Evolutionary conservation across 352 stramenopile genomes (phyloP), one percentile per base, ranked within the genome.

Genomic region (Thraustochytrium sp.): DNA sequence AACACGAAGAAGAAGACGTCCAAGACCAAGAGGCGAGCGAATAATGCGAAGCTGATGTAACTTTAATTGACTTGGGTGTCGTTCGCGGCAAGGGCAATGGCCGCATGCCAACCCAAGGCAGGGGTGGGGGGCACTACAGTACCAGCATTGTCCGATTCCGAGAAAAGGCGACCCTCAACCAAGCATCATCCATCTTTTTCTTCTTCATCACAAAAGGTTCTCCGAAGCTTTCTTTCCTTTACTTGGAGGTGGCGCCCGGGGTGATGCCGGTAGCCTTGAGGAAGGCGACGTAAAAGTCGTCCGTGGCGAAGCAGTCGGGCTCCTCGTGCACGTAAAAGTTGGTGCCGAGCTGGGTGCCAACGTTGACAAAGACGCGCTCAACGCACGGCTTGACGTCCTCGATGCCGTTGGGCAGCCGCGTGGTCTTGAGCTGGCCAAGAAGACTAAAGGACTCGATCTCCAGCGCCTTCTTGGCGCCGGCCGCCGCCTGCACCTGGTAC

Each of bases 301-400:
- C 53, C 5, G 31, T 51, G 42, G 68, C 68, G 68, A 75, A 80
- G 42, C 68, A 80, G 26, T 84, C 75, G 21, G 55, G 75, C 49
- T 84, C 75, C 49, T 84, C 75, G 49, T 84, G 75, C 23, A 84
- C 75, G 44, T 84, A 84, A 78, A 76, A 84, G 59, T 23, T 46
- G 26, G 26, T 34, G 1, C 75, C 75, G 29, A 51, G 64, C 42
- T 55, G 23, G 46, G 59, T 9, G 3, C 26, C 55, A 38, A 84
- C 34, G 61, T 73, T 84, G 55, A 75, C 55, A 40, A 84, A 84
- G 38, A 84, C 37, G 34, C 75, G 55, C 21, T 84, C 75, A 2
- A 9, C 72, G 11, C 31, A 23, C 9, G 55, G 44, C 21, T 31
- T 38, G 36, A 84, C 72, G 1, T 84, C 61, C n/a, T 76, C 23